These are phyloP conservation scores for Pichia gijzeniarum DNA, from an alignment of 805 yeast species.

Conservation along the genomic window DNA sequence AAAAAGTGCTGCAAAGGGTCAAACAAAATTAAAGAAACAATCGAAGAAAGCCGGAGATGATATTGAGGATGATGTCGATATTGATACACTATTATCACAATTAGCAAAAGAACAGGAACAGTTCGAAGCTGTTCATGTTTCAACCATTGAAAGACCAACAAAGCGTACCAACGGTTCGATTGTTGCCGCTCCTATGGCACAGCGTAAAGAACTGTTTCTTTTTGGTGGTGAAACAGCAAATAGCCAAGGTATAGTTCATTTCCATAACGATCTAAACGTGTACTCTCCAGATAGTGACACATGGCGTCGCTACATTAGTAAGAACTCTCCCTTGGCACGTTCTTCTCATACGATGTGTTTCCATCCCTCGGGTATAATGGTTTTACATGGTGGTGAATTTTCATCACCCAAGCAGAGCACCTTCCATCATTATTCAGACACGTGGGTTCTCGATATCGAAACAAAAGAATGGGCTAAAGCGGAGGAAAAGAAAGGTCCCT, in stretches of 20 bases:
- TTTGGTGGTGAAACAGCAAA: slow-evolving; percentile 82
- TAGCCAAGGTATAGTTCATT: slow-evolving; percentile 41
- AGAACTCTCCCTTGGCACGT: slow-evolving; percentile 86
- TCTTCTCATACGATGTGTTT: slow-evolving; percentile 91
- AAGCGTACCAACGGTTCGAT: slow-evolving; percentile 69
- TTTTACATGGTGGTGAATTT: slow-evolving; percentile 95
- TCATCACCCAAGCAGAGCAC: slow-evolving; percentile 94
- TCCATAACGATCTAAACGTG: slow-evolving; percentile 74
- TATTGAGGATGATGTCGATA: slow-evolving; percentile 74
- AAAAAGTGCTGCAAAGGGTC: slow-evolving; percentile 71
- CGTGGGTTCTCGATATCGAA: slow-evolving; percentile 85
- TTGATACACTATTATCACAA: slow-evolving; percentile 74
- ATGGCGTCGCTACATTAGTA: slow-evolving; percentile 77
- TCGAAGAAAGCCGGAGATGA: slow-evolving; percentile 74
- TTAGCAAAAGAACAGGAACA: slow-evolving; percentile 75
- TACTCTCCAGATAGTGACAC: slow-evolving; percentile 69
- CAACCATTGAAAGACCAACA: slow-evolving; percentile 52
- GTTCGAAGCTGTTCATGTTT: slow-evolving; percentile 64
- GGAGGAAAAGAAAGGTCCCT: slow-evolving; percentile 65
- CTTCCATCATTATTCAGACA: slow-evolving; percentile 92
- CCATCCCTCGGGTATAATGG: slow-evolving; percentile 81
- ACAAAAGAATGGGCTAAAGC: slow-evolving; percentile 87
- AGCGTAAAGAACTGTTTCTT: slow-evolving; percentile 67
- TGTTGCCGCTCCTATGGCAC: slow-evolving; percentile 68
- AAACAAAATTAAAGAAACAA: slow-evolving; percentile 60